Base-by-base conservation (phyloP, 164 flowering plant species). In the Magnolia kwangsiensis region DNA sequence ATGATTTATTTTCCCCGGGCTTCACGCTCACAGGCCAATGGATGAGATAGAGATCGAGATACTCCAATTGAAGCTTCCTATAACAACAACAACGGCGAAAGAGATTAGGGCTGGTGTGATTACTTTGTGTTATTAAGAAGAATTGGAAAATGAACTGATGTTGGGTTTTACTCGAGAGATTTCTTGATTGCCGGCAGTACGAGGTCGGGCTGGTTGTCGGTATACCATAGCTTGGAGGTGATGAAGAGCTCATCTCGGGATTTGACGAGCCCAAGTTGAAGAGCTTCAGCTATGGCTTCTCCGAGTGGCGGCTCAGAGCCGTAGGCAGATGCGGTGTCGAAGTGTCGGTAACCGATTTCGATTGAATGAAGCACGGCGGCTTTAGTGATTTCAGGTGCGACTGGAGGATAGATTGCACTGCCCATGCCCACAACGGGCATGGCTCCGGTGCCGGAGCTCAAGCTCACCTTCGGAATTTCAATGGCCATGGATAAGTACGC, bases 211-310 rank as follows among this genome's bases (percentile, higher is more conserved):
- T 87, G 73, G 4, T 76, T 74, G 13, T 81, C 69, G 27, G 50
- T 24, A 72, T 80, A 74, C 85, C 85, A 81, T 23, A 87, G 59
- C 75, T 87, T 85, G 23, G 89, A 76, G 2, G 89, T 87, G 72
- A 87, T 76, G 77, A 84, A 87, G 14, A 87, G 31, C 29, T 84
- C 85, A 0, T 75, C 73, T 0, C 87, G 76, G 1, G 77, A 69
- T 50, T 82, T 72, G 74, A 87, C 69, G 11, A 85, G 76, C 14
- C 86, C 85, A 16, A 20, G 76, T 1, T 18, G 11, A 18, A 84
- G 21, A 8, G 86, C 82, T 76, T 82, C 79, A 5, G 73, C 80
- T 16, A 86, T 71, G 13, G 85, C 85, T 55, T 68, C 51, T 23
- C 87, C 87, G 4, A 84, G 74, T 3, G 78, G 58, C 63, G 72